Evolutionary conservation across 164 flowering plant species (phyloP).

Genomic region (Umbilicus rupestris): DNA sequence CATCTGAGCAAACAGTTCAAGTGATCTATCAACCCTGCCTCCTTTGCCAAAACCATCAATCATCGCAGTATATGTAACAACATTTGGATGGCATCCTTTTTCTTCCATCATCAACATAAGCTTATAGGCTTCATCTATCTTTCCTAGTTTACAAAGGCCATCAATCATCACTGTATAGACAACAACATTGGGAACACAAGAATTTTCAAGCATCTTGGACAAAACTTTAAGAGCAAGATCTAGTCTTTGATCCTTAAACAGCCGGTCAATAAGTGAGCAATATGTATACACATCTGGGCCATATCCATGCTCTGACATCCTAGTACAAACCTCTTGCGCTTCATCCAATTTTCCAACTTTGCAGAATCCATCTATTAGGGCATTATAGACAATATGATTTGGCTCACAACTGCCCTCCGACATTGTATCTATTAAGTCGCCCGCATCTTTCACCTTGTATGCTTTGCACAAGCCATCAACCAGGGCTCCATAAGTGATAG

Average conservation of each 20-base stretch:
- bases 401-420: slow-evolving; percentile 56
- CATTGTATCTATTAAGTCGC: slow-evolving; percentile 63
- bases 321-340: slow-evolving; percentile 61
- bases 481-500: slow-evolving; percentile 82
- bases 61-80: slow-evolving; percentile 88
- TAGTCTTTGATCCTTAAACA: slow-evolving; percentile 73
- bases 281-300: slow-evolving; percentile 66
- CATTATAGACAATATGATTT: slow-evolving; percentile 71
- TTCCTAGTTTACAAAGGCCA: slow-evolving; percentile 84
- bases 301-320: slow-evolving; percentile 66
- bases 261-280: slow-evolving; percentile 67
- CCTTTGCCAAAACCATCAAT: slow-evolving; percentile 86
- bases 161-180: slow-evolving; percentile 85
- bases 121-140: slow-evolving; percentile 72
- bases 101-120: slow-evolving; percentile 87
- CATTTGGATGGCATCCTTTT: slow-evolving; percentile 77
- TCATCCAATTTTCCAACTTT: slow-evolving; percentile 83
- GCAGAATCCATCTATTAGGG: slow-evolving; percentile 92
- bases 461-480: slow-evolving; percentile 89
- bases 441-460: slow-evolving; percentile 65
- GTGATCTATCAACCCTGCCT: slow-evolving; percentile 54
- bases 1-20: slow-evolving; percentile 59
- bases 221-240: slow-evolving; percentile 78
- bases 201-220: slow-evolving; percentile 77
- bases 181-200: slow-evolving; percentile 80